Evolutionary conservation across 1,284 basidiomycete genomes (phyloP), one percentile per base, ranked within the genome.

Genomic region (Apiotrichum domesticum): DNA sequence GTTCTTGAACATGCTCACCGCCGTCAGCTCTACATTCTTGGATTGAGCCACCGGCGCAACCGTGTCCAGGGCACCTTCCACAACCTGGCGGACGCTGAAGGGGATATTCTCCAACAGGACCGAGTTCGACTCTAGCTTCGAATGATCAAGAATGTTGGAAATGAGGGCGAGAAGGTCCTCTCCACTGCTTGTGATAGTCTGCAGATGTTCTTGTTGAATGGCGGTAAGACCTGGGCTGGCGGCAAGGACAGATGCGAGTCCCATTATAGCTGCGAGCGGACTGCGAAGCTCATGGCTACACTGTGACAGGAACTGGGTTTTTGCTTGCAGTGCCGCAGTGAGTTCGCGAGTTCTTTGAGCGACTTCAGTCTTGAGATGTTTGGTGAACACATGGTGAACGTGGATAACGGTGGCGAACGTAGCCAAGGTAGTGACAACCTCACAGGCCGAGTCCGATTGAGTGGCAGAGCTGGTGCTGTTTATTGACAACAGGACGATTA

Each of bases 251-350:
- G 71, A 71, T 0, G 76, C 71, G 0, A 79, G 63, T 13, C 78
- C 78, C 57, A 72, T 60, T 14, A 72, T 67, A 15, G 64, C 71
- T 9, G 63, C 77, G 3, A 79, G 69, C 0, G 79, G 77, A 21
- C 73, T 78, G 33, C 79, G 68, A 14, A 80, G 74, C 65, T 80
- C 78, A 64, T 79, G 79, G 37, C 72, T 75, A 65, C 69, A 69
- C 49, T 73, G 67, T 15, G 68, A 67, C 54, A 76, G 32, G 62
- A 73, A 70, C 34, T 64, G 49, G 3, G 70, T 68, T 47, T 72
- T 72, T 4, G 69, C 68, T 41, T 65, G 63, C 10, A 72, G 56
- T 8, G 69, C 68, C 35, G 66, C 54, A 1, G 56, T 62, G 3
- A 72, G 54, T 46, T 70, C 66, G 14, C 68, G 58, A 0, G 71